phyloP scores from a whole-genome alignment of 495 filamentous ascomycete genomes.

The Neurospora sp. region DNA sequence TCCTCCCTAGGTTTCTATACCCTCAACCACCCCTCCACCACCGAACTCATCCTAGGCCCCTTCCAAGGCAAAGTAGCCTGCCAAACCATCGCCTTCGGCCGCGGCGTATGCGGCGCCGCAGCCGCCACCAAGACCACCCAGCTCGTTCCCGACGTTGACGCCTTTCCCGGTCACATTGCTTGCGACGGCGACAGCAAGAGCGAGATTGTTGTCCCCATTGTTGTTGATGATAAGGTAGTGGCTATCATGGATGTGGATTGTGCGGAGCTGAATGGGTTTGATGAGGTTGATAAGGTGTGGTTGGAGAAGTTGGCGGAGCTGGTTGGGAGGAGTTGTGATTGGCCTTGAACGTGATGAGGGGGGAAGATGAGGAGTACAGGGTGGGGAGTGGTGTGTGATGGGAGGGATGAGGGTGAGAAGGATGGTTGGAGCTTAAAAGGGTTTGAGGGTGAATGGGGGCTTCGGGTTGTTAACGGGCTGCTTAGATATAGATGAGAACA shows the following conservation, averaged over 20 bases:
- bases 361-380: too few species aligned
- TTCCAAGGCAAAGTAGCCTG: slow-evolving; percentile 87
- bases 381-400: neutral
- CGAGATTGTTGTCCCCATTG: slow-evolving; percentile 85
- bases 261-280: slow-evolving; percentile 57
- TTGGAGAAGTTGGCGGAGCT: slow-evolving; percentile 62
- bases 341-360: slow-evolving; percentile 24
- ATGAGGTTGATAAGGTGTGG: slow-evolving; percentile 56
- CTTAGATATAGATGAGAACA: neutral
- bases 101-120: slow-evolving; percentile 77
- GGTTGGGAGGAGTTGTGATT: slow-evolving; percentile 61
- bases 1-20: slow-evolving; percentile 60
- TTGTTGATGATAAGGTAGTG: slow-evolving; percentile 47
- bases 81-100: slow-evolving; percentile 69
- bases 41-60: slow-evolving; percentile 65
- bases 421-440: neutral
- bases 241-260: slow-evolving; percentile 90
- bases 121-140: slow-evolving; percentile 53
- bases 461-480: neutral
- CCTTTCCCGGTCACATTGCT: slow-evolving; percentile 83
- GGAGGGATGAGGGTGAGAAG: neutral
- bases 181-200: slow-evolving; percentile 75
- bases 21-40: slow-evolving; percentile 42
- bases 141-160: slow-evolving; percentile 62
- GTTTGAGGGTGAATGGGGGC: neutral